Percentiles rank a stretch among this genome's conserved stretches.
These are phyloP conservation scores for Populus hybrid DNA, from an alignment of 441 rosid genomes.

Conservation along the genomic window DNA sequence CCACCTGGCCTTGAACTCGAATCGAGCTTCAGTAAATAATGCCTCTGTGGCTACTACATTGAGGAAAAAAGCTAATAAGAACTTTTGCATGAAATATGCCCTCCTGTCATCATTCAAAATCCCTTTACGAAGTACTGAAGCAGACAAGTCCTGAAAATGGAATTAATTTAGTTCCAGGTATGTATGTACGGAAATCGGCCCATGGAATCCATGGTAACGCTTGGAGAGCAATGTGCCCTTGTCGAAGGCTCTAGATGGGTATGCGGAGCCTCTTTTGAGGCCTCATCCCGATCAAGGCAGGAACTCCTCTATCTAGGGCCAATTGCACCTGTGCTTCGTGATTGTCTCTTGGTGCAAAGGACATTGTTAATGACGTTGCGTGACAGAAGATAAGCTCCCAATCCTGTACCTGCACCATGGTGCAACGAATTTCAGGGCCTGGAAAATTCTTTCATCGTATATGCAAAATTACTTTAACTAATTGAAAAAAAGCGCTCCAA, in stretches of 20 bases:
- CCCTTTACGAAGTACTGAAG: too few species aligned
- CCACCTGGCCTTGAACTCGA: too few species aligned
- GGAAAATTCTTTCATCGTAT: too few species aligned
- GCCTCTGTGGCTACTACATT: too few species aligned
- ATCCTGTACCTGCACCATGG: conserved; percentile 70
- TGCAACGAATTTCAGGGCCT: neutral
- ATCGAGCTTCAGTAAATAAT: too few species aligned
- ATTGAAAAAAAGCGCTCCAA: too few species aligned
- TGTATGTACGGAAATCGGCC: conserved; percentile 43
- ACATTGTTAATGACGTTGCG: conserved; percentile 64
- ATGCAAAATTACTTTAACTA: too few species aligned
- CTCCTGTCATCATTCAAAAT: too few species aligned
- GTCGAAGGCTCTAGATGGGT: conserved; percentile 80
- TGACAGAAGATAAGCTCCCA: conserved; percentile 83
- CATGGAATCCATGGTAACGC: conserved; percentile 95
- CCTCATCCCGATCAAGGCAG: conserved; percentile 73
- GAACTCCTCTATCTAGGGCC: conserved; percentile 88
- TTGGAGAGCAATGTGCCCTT: conserved; percentile 96
- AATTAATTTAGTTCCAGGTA: neutral
- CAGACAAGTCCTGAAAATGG: too few species aligned
- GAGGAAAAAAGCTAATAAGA: neutral
- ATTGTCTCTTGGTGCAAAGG: conserved; percentile 86
- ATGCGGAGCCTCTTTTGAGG: conserved; percentile 88
- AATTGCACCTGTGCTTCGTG: conserved; percentile 93
- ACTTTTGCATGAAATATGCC: too few species aligned